These are phyloP conservation scores for Penicillium egyptiacum DNA, from an alignment of 495 filamentous ascomycete genomes.

Conservation along the genomic window DNA sequence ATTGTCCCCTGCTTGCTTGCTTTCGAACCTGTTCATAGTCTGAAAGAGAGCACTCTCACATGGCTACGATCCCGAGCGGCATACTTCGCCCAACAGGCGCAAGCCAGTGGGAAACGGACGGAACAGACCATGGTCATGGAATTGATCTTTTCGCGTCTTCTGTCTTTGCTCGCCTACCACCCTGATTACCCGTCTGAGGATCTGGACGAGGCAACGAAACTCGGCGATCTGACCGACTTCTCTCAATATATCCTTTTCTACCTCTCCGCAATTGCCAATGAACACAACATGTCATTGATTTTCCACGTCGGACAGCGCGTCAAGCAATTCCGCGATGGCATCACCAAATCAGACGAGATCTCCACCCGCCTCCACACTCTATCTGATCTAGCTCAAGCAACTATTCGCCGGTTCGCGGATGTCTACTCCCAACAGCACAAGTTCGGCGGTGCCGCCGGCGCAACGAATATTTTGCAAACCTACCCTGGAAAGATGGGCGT, in stretches of 20 bases:
- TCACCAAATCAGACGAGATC: constrained; percentile 57
- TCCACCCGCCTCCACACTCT: constrained; percentile 69
- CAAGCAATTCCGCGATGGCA: constrained; percentile 82
- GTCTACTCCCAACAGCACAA: constrained; percentile 51
- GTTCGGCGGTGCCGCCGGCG: constrained; percentile 59
- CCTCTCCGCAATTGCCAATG: constrained; percentile 74
- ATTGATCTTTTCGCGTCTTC: constrained; percentile 75
- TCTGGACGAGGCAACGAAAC: constrained; percentile 50
- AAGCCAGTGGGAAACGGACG: constrained; percentile 40
- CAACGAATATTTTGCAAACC: constrained; percentile 73
- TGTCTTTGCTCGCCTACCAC: constrained; percentile 90
- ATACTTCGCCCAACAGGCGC: constrained; percentile 42
- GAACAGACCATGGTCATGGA: constrained; percentile 69
- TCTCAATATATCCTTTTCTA: constrained; percentile 89
- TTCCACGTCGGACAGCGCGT: constrained; percentile 90
- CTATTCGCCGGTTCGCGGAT: constrained; percentile 78
- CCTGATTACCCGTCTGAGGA: constrained; percentile 71
- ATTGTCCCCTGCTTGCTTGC: constrained; percentile 85
- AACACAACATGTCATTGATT: constrained; percentile 83
- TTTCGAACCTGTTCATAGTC: constrained; percentile 71
- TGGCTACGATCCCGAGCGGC: constrained; percentile 82
- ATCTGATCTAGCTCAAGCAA: constrained; percentile 81
- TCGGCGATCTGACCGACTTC: constrained; percentile 74
- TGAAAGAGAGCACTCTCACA: constrained; percentile 72
- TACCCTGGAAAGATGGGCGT: constrained; percentile 80